Percentiles rank a stretch among this genome's conserved stretches.
These are phyloP conservation scores for Exophiala calicioides DNA, from an alignment of 2,329 filamentous ascomycete species.

Conservation along the genomic window DNA sequence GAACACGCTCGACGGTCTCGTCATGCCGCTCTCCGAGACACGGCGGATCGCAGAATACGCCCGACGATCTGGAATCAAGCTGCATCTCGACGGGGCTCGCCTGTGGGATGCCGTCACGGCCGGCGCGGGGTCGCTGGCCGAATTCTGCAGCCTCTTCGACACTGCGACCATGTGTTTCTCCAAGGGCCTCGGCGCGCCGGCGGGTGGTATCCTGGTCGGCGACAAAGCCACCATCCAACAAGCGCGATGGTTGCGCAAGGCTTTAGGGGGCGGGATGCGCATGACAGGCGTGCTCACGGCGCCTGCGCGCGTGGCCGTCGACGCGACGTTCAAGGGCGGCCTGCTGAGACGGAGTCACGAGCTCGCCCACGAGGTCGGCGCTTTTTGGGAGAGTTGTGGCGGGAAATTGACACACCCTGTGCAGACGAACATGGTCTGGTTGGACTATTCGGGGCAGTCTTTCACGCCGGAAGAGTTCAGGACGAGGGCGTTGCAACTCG, in stretches of 20 bases:
- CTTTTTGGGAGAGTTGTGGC: conserved; percentile 68
- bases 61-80: conserved; percentile 61
- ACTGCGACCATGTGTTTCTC: conserved; percentile 77
- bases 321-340: conserved; percentile 71
- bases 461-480: no score
- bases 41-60: conserved; percentile 71
- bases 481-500: no score
- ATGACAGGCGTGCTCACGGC: conserved; percentile 76
- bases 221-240: conserved; percentile 61
- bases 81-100: conserved; percentile 78
- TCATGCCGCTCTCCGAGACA: conserved; percentile 74
- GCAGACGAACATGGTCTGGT: conserved; percentile 92
- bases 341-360: conserved; percentile 61
- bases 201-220: conserved; percentile 73
- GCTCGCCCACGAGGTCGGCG: conserved; percentile 62
- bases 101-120: conserved; percentile 79
- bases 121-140: conserved; percentile 65
- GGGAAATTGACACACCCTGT: conserved; percentile 69
- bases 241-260: conserved; percentile 75
- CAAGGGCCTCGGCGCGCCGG: conserved; percentile 79
- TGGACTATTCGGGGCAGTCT: no score
- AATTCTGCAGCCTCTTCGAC: conserved; percentile 70
- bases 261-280: conserved; percentile 74
- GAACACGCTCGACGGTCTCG: conserved; percentile 77
- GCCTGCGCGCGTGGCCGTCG: conserved; percentile 72